phyloP scores from a whole-genome alignment of 225 moss, liverwort and hornwort species.

The Physcomitrium patens region DNA sequence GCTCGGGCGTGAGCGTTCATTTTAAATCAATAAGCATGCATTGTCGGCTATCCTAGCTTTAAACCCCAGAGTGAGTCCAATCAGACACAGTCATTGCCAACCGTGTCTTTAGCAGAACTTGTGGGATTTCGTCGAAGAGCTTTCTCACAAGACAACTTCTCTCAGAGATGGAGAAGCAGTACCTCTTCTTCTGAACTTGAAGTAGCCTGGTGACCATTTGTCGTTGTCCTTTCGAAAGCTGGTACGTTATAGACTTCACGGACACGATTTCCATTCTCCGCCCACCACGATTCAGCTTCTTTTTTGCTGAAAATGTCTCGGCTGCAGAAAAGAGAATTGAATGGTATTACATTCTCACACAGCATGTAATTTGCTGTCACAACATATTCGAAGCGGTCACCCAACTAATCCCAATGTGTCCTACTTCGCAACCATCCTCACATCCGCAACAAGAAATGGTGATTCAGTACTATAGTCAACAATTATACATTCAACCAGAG shows the following conservation, averaged over 20 bases:
- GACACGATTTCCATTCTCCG: slow-evolving; percentile 64
- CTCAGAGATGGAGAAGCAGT: slow-evolving; percentile 21
- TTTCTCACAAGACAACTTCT: background rate
- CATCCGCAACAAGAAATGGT: slow-evolving; percentile 1
- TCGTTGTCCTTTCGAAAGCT: slow-evolving; percentile 54
- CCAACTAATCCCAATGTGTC: background rate
- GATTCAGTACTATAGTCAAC: background rate
- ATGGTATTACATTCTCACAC: background rate
- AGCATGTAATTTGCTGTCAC: background rate
- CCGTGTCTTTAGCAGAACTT: background rate
- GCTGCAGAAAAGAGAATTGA: slow-evolving; percentile 37
- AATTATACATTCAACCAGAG: slow-evolving; percentile 8
- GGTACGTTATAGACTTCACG: slow-evolving; percentile 62
- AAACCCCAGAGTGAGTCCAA: background rate
- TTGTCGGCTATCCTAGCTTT: slow-evolving; percentile 11
- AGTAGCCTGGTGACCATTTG: slow-evolving; percentile 51
- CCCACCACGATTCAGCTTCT: slow-evolving; percentile 72
- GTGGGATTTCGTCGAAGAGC: background rate
- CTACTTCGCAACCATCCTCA: slow-evolving; percentile 5
- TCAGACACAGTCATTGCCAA: slow-evolving; percentile 1
- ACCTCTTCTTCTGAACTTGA: slow-evolving; percentile 70
- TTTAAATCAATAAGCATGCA: background rate
- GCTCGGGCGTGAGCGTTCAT: background rate
- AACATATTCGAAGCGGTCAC: background rate
- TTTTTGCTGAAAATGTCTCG: slow-evolving; percentile 70